Percentiles rank a stretch among this genome's conserved stretches.
Conservation (phyloP, 1,139 yeast genomes). For the Meyerozyma athensensis region DNA sequence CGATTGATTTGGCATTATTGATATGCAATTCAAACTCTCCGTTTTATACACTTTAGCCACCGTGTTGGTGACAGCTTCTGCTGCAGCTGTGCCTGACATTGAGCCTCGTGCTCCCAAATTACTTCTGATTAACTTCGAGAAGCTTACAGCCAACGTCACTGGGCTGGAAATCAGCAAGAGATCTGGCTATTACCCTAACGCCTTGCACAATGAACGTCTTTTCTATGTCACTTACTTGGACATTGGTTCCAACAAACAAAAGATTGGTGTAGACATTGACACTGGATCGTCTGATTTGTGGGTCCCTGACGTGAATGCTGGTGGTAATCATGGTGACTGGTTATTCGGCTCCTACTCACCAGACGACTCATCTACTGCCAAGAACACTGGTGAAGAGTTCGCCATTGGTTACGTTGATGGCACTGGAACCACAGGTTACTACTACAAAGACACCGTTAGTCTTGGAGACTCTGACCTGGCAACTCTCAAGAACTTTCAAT, state of each 20-base stretch:
- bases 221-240: slow-evolving; percentile 12
- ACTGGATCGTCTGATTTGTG: slow-evolving; percentile 21
- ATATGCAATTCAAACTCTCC: neutral
- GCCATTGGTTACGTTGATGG: slow-evolving; percentile 14
- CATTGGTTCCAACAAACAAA: slow-evolving; percentile 9
- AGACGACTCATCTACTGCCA: slow-evolving; percentile 7
- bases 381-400: slow-evolving; percentile 8
- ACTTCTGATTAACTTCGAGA: neutral
- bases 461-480: slow-evolving; percentile 13
- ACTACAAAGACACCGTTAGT: slow-evolving; percentile 15
- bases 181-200: neutral
- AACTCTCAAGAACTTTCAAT: slow-evolving; percentile 10
- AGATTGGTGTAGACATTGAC: slow-evolving; percentile 12
- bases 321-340: slow-evolving; percentile 3
- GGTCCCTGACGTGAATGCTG: slow-evolving; percentile 8
- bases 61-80: neutral
- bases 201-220: neutral
- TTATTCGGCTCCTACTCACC: slow-evolving; percentile 10
- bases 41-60: neutral
- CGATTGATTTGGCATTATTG: too few relatives aligned
- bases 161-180: neutral
- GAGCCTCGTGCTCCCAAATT: neutral
- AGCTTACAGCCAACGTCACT: neutral
- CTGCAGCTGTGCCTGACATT: neutral
- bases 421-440: slow-evolving; percentile 13